Evolutionary conservation across 2,329 filamentous ascomycete species (phyloP), one percentile per base, ranked within the genome.

Genomic region (Aureobasidium sp.): DNA sequence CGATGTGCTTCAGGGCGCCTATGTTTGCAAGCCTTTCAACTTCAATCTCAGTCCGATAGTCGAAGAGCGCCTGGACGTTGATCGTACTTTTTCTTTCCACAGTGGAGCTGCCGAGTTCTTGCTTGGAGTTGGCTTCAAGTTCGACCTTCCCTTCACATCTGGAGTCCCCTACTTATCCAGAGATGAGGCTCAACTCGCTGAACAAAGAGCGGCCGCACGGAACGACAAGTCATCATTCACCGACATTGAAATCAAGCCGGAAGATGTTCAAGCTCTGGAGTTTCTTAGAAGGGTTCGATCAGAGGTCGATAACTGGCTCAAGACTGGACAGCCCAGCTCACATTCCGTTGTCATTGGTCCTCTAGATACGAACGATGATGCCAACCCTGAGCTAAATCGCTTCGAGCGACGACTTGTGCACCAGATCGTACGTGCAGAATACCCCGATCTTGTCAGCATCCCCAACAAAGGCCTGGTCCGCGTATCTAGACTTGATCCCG

Each of bases 341-440:
- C 67, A 70, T 20, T 73, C 69, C 52, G 65, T 76, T 31, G 72
- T 73, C 63, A 74, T 76, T 37, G 65, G 64, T 15, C 68, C 73
- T 14, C 51, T 65, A 15, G 68, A 62, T 62, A 17, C 62, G 34
- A 64, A 56, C 59, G 51, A 3, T 17, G 64, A 68, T 49, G 65
- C 64, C 62, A 36, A 51, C 20, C 68, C 71, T 11, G 71, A 74
- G 53, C 69, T 86, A 29, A 84, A 79, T 64, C 78, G 79, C 0
- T 88, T 83, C 67, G 85, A 89, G 69, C 84, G 86, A 70, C 79
- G 84, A 37, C 76, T 89, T 6, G 79, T 89, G 0, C 83, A 89
- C 68, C 85, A 88, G 67, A 75, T 88, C 14, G 79, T 89, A n/a
- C 79, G 84, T 14, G 80, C 79, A 15, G 85, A 88, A 65, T 89